These are phyloP conservation scores for Thelephora ganbajun DNA, from an alignment of 768 basidiomycete genomes.

Conservation along the genomic window DNA sequence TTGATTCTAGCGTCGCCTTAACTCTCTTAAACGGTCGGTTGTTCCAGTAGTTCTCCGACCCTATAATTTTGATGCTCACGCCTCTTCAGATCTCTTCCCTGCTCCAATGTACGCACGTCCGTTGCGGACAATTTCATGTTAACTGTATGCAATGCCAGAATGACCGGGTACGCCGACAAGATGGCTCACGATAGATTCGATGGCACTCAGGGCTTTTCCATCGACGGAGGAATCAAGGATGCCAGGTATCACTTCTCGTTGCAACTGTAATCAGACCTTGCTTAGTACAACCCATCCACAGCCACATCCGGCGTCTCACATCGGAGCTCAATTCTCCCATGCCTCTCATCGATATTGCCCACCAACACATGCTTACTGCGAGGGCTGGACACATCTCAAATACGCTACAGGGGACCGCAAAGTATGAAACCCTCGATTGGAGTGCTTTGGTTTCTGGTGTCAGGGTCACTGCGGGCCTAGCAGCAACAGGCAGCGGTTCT, in stretches of 20 bases:
- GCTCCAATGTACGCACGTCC: slow-evolving; percentile 31
- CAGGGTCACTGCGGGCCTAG: slow-evolving; percentile 59
- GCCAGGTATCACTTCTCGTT: slow-evolving; percentile 31
- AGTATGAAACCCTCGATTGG: slow-evolving; percentile 65
- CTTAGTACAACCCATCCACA: slow-evolving; percentile 11
- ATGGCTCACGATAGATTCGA: slow-evolving; percentile 69
- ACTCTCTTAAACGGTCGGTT: slow-evolving; percentile 40
- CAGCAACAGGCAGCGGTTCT: slow-evolving; percentile 24
- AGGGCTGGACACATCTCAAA: slow-evolving; percentile 50
- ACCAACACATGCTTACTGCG: slow-evolving; percentile 68
- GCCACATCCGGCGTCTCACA: slow-evolving; percentile 59
- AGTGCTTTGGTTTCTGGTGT: slow-evolving; percentile 67
- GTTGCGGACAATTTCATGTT: too few species aligned
- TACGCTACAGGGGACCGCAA: slow-evolving; percentile 28
- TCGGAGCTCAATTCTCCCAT: slow-evolving; percentile 53
- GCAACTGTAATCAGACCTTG: not conserved
- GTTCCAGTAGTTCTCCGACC: not conserved
- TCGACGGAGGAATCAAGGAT: slow-evolving; percentile 85
- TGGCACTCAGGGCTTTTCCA: slow-evolving; percentile 57
- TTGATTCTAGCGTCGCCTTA: slow-evolving; percentile 46
- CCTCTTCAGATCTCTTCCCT: slow-evolving; percentile 46
- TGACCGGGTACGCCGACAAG: slow-evolving; percentile 45
- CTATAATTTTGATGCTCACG: slow-evolving; percentile 7
- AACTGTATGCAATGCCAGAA: slow-evolving; percentile 18
- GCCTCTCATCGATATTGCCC: slow-evolving; percentile 59